phyloP scores from a whole-genome alignment of 2,329 filamentous ascomycete genomes.

The Phyllosticta citribraziliensis region DNA sequence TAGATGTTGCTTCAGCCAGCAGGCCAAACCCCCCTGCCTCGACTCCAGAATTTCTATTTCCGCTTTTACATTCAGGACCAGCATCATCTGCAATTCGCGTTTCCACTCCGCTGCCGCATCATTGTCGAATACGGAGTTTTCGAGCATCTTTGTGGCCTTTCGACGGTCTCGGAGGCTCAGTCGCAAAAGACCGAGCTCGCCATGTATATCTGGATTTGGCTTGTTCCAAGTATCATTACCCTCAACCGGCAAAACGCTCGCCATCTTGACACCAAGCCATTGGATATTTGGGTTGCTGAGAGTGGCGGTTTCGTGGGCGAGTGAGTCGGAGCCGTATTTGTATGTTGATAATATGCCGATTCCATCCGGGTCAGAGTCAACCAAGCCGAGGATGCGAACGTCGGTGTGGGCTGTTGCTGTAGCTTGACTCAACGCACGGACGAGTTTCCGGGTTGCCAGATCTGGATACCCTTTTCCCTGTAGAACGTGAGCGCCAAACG shows the following conservation, averaged over 20 bases:
- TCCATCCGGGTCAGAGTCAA: conserved; percentile 71
- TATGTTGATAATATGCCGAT: conserved; percentile 66
- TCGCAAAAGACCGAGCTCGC: conserved; percentile 35
- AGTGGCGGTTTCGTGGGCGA: conserved; percentile 49
- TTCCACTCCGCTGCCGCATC: conserved; percentile 32
- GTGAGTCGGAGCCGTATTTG: conserved; percentile 54
- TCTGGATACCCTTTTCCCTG: conserved; percentile 80
- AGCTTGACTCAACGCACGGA: conserved; percentile 38
- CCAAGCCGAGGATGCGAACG: conserved; percentile 49
- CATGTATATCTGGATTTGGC: conserved; percentile 14
- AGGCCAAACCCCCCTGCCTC: conserved; percentile 20
- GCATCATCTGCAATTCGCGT: conserved; percentile 59
- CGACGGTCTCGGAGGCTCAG: conserved; percentile 50
- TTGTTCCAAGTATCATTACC: not conserved
- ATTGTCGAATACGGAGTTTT: conserved; percentile 25
- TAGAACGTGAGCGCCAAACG: conserved; percentile 11
- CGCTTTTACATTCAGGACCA: conserved; percentile 63
- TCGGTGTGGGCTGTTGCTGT: conserved; percentile 14
- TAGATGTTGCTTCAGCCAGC: conserved; percentile 15
- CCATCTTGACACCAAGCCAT: conserved; percentile 54
- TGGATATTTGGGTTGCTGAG: conserved; percentile 41
- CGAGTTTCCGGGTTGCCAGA: conserved; percentile 56
- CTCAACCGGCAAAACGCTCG: conserved; percentile 13
- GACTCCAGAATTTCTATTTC: conserved; percentile 64
- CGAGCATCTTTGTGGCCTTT: conserved; percentile 46